Evolutionary conservation across 164 flowering plant genomes (phyloP).

Genomic region (Euptelea pleiosperma): DNA sequence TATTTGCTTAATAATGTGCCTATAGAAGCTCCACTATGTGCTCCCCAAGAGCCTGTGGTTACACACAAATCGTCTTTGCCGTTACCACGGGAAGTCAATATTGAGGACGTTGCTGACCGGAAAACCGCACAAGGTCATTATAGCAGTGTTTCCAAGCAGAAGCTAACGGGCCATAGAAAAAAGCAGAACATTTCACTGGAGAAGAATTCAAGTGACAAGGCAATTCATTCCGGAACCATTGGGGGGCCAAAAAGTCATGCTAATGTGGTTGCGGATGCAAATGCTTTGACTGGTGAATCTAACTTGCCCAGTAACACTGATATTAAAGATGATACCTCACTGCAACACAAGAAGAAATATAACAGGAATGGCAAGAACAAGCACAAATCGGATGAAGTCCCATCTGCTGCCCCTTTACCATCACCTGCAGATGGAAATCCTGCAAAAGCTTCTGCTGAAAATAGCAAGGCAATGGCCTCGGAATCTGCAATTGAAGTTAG

Average conservation of each 20-base stretch:
- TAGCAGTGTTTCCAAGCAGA: conserved; percentile 38
- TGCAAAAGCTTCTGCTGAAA: conserved; percentile 29
- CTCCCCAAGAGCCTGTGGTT: conserved; percentile 18
- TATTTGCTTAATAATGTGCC: conserved; percentile 16
- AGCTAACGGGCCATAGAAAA: conserved; percentile 42
- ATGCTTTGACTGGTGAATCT: conserved; percentile 21
- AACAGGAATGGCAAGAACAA: conserved; percentile 52
- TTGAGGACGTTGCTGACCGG: conserved; percentile 17
- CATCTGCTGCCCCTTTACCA: conserved; percentile 19
- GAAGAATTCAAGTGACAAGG: conserved; percentile 31
- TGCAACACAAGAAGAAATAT: conserved; percentile 50
- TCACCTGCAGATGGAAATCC: conserved; percentile 27
- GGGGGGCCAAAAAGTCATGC: conserved; percentile 22
- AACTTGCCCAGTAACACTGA: conserved; percentile 20
- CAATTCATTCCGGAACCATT: conserved; percentile 7
- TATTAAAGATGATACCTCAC: conserved; percentile 28
- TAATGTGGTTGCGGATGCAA: conserved; percentile 24
- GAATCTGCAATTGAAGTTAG: conserved; percentile 24
- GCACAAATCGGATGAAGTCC: conserved; percentile 49
- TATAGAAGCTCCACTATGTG: conserved; percentile 21
- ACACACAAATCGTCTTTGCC: conserved; percentile 21
- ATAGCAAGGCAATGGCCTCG: conserved; percentile 26
- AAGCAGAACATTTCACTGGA: conserved; percentile 39
- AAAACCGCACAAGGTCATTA: conserved; percentile 29
- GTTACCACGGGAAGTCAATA: conserved; percentile 2